Evolutionary conservation across 176 grass and related monocot species (phyloP), one percentile per base, ranked within the genome.

Genomic region (Rhynchospora tenuis): DNA sequence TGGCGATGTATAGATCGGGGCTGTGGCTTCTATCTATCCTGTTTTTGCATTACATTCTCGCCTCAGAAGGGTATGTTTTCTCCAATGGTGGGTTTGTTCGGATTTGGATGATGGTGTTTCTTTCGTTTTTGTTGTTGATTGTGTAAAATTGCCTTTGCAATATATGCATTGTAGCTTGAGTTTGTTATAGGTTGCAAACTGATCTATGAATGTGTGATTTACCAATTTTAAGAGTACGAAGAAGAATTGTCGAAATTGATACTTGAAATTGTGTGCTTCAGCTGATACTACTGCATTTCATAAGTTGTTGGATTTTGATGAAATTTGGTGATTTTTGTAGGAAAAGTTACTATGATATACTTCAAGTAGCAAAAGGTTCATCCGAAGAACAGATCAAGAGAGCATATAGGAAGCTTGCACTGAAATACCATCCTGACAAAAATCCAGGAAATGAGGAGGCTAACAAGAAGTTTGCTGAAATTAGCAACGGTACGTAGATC

Each of bases 391-490:
- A 99, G 96, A 95, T 99, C 86, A 99, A 99, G 89, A 78, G 96
- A 69, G 90, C 96, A 0, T 99, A 99, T 64, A 88, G 96, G 88
- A 99, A 99, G 91, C 96, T 99, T 62, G 96, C 96, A 1, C 52
- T 99, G 27, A 95, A 95, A 87, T 99, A 99, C n/a, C 96, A 99
- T 84, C 96, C 96, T 0, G 96, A 99, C 60, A 99, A 99, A 85
- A 99, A 99, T 52, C 93, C 89, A 17, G 80, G 89, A 69, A 95
- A 99, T 43, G 93, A 99, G 83, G 96, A 99, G 91, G 93, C 96
- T 12, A 99, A 58, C 89, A 99, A 92, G 85, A 89, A 77, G 27
- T 99, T 99, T 31, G 60, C 96, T 2, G 96, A 99, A 86, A 99
- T 99, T 82, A 99, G 88, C 64, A 99, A 99, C 12, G 96, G 96